Base-by-base conservation (phyloP, 495 filamentous ascomycete species). In the Tetracladium marchalianum region DNA sequence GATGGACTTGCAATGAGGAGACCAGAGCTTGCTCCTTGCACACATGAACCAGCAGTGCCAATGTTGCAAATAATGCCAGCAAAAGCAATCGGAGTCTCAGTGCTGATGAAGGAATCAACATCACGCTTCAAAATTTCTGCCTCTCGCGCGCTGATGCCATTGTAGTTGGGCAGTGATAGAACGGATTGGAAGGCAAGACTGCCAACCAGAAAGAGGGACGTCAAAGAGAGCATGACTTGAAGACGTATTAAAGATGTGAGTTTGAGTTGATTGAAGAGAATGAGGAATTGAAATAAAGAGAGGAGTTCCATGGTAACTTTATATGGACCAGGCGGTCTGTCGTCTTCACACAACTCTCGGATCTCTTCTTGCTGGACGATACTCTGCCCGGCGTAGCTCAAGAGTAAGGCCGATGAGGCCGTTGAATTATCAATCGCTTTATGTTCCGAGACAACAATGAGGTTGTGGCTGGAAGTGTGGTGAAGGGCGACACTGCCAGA, bases 1-100 rank as follows among this genome's bases (percentile, higher is more conserved):
- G 66, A 71, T 18, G 76, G 76, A 19, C 67, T 70, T 8, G 77
- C 77, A 39, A 80, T 59, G 5, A 80, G 69, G 38, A 76, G 58
- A 10, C 77, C 78, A 1, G 70, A 43, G n/a, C 54, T 54, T 6
- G 69, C 73, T 2, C 69, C 75, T 7, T 56, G 41, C 17, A 35
- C 52, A 41, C 51, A 86, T 12, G 59, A 49, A n/a, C 77, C 77
- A 52, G 66, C 48, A 35, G 76, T 61, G 0, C 77, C 77, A 45
- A 80, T 74, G 48, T 81, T 81, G 54, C 72, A 69, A 11, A 81
- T 60, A 5, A 80, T 54, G n/a, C 69, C 69, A 41, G 71, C 53
- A 13, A 76, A 62, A 4, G 77, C 68, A 44, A 69, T 51, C 11
- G 48, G 49, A 43, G 56, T 54, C 47, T 70, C 60, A 11, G 63